Conservation (phyloP, 148 eudicot species). For the Suaeda aralocaspica region DNA sequence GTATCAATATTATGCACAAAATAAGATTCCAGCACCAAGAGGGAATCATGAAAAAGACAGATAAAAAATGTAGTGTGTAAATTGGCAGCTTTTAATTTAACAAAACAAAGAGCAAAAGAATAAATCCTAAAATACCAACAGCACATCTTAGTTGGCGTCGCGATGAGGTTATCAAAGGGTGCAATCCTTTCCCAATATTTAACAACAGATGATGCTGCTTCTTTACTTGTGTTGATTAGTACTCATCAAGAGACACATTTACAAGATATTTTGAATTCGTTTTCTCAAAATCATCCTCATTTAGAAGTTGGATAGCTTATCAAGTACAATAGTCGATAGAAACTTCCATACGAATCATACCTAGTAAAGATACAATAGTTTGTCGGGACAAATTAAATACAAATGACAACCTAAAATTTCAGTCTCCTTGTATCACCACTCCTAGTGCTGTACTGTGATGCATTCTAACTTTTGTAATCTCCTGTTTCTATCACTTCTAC, state of each 20-base stretch:
- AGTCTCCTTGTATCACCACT: background rate
- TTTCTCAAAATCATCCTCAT: background rate
- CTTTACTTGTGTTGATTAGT: conserved; percentile 17
- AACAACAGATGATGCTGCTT: conserved; percentile 21
- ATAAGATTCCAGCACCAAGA: conserved; percentile 33
- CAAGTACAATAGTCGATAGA: background rate
- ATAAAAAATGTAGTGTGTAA: conserved; percentile 14
- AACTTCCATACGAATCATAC: background rate
- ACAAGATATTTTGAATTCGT: too few species aligned
- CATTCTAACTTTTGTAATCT: background rate
- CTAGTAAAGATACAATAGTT: background rate
- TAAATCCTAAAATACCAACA: conserved; percentile 25
- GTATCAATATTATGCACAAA: conserved; percentile 19
- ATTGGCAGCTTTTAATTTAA: background rate
- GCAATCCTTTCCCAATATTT: conserved; percentile 18
- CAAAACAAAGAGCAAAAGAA: conserved; percentile 11
- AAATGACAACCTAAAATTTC: background rate
- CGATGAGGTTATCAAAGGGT: conserved; percentile 21
- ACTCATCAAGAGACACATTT: background rate
- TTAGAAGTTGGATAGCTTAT: background rate
- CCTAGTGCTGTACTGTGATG: too few species aligned
- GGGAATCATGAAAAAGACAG: conserved; percentile 27
- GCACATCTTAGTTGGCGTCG: conserved; percentile 31
- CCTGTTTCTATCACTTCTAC: background rate
- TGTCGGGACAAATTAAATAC: background rate